Percentiles rank a stretch among this genome's conserved stretches.
phyloP scores from a whole-genome alignment of 2,329 filamentous ascomycete genomes.

The Nigrospora oryzae region DNA sequence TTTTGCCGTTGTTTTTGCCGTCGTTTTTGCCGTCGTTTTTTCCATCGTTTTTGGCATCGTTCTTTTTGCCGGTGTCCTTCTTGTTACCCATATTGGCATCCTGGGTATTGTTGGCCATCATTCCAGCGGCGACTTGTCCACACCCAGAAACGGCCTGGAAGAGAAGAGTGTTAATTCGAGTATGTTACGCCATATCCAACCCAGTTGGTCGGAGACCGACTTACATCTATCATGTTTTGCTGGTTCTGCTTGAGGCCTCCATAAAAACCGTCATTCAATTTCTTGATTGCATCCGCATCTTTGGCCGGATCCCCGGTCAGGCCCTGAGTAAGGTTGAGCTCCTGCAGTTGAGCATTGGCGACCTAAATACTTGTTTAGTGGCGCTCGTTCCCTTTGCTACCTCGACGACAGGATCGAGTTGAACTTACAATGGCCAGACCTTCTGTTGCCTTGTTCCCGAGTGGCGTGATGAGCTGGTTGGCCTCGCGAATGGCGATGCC shows the following conservation, averaged over 20 bases:
- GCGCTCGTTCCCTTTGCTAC: too few relatives aligned
- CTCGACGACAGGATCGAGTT: background rate
- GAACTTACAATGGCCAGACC: constrained; percentile 9
- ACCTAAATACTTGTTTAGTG: constrained; percentile 9
- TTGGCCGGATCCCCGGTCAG: background rate
- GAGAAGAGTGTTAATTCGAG: too few relatives aligned
- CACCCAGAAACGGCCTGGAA: too few relatives aligned
- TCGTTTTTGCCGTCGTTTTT: too few relatives aligned
- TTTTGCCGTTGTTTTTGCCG: too few relatives aligned
- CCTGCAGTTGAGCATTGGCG: constrained; percentile 21
- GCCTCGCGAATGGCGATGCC: constrained; percentile 12
- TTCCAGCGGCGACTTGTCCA: too few relatives aligned
- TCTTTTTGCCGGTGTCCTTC: too few relatives aligned
- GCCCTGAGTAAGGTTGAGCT: constrained; percentile 17
- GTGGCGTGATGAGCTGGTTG: constrained; percentile 12
- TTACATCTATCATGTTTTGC: constrained; percentile 3
- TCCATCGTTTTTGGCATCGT: too few relatives aligned
- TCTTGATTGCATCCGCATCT: background rate
- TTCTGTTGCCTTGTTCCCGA: constrained; percentile 4
- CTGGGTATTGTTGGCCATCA: too few relatives aligned
- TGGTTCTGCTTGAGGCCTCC: constrained; percentile 1
- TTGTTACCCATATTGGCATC: too few relatives aligned
- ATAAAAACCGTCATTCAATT: background rate
- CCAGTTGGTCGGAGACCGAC: background rate
- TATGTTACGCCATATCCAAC: too few relatives aligned